Evolutionary conservation across 1,284 basidiomycete genomes (phyloP), one percentile per base, ranked within the genome.

Genomic region (Marasmius tenuissimus): DNA sequence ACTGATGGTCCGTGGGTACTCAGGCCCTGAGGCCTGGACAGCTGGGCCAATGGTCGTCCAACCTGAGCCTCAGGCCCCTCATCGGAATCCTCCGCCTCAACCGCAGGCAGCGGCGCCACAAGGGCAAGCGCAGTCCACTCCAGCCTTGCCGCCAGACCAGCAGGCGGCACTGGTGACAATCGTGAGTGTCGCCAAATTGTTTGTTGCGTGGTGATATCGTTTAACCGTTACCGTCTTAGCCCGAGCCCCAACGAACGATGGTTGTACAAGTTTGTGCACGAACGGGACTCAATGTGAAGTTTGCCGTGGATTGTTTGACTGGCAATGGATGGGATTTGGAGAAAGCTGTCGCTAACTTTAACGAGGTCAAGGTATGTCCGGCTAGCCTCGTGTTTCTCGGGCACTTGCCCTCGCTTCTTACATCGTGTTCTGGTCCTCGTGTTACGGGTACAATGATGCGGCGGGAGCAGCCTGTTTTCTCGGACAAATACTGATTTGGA

Each of bases 261-360:
- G 85, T 95, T 42, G 67, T 91, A 63, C 83, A 90, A 68, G 71
- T 95, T 27, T 86, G 85, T 67, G 80, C 84, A 58, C 81, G 83
- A 51, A 96, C 94, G 0, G 82, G 87, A 12, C 79, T 97, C 71
- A 96, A 92, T 67, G 83, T 85, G 10, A 80, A 83, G 66, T 96
- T 85, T 70, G 83, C 92, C 0, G 78, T 88, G n/a, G 89, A 96
- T 64, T 96, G 94, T 71, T 75, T 97, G 61, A 80, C 85, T 66
- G 86, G 85, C 60, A 96, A 95, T 69, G 86, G 78, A 12, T 97
- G 94, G 94, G 85, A 94, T 71, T 66, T 91, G 47, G 86, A 87
- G 47, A 80, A 82, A 62, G 94, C 94, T 0, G 71, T 93, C 42
- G 81, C 81, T 58, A 96, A 96, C 71, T 97, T 94, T 73, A 85